Evolutionary conservation across 2,329 filamentous ascomycete species (phyloP).

Genomic region (Trichoderma hamatum): DNA sequence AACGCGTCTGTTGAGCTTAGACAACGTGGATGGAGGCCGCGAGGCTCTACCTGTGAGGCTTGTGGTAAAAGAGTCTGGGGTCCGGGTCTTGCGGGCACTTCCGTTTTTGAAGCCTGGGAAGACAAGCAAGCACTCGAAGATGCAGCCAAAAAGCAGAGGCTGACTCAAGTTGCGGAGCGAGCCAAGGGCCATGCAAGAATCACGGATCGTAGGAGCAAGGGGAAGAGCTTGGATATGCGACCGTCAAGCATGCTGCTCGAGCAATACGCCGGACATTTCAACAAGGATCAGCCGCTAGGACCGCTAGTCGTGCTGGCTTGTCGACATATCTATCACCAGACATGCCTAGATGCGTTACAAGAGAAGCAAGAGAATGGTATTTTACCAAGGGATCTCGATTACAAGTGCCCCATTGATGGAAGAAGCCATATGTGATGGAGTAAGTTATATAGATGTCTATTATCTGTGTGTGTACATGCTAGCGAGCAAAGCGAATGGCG

Average conservation of each 20-base stretch:
- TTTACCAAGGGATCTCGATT: slow-evolving; percentile 52
- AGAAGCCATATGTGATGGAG: background rate
- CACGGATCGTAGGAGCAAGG: slow-evolving; percentile 46
- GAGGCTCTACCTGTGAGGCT: slow-evolving; percentile 83
- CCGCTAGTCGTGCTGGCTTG: slow-evolving; percentile 70
- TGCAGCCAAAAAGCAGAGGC: slow-evolving; percentile 48
- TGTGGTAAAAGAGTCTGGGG: slow-evolving; percentile 87
- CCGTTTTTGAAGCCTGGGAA: slow-evolving; percentile 83
- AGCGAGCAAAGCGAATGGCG: slow-evolving; percentile 6
- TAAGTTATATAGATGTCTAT: background rate
- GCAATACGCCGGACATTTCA: slow-evolving; percentile 33
- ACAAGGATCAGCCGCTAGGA: slow-evolving; percentile 58
- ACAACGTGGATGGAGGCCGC: slow-evolving; percentile 85
- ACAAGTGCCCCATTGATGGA: slow-evolving; percentile 61
- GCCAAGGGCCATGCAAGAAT: slow-evolving; percentile 44
- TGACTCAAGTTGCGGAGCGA: slow-evolving; percentile 42
- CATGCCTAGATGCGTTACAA: slow-evolving; percentile 68
- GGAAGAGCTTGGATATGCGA: slow-evolving; percentile 47
- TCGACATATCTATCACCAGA: slow-evolving; percentile 70
- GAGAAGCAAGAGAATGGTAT: slow-evolving; percentile 55
- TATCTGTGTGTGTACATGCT: background rate
- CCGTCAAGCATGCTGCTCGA: slow-evolving; percentile 47
- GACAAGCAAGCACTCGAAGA: slow-evolving; percentile 56
- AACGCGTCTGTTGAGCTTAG: slow-evolving; percentile 72
- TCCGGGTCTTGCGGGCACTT: slow-evolving; percentile 71